phyloP scores from a whole-genome alignment of 169 alveolate species.

The Plasmodium gaboni region DNA sequence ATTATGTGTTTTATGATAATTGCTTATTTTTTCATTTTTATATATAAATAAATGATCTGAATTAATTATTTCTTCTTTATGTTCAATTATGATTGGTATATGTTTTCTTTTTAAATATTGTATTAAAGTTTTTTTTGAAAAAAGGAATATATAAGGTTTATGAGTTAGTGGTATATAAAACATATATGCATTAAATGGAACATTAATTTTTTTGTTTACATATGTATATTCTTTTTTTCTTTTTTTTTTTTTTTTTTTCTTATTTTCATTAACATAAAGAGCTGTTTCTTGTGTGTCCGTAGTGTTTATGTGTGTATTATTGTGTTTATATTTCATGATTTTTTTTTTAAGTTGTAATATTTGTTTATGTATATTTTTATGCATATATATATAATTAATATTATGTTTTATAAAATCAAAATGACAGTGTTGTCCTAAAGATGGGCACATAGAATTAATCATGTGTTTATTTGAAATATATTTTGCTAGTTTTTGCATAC shows the following conservation, averaged over 20 bases:
- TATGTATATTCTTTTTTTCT: no score
- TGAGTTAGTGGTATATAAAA: constrained; percentile 3
- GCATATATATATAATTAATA: constrained; percentile 36
- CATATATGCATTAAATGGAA: constrained; percentile 24
- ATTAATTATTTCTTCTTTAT: not conserved
- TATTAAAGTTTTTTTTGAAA: constrained; percentile 33
- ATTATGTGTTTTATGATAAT: not conserved
- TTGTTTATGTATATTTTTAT: constrained; percentile 1
- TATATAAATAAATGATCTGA: not conserved
- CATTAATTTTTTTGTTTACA: not conserved
- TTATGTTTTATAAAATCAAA: constrained; percentile 31
- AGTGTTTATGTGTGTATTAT: no score
- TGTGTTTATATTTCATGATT: not conserved
- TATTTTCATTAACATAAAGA: no score
- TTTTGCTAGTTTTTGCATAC: constrained; percentile 93
- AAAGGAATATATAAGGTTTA: constrained; percentile 42
- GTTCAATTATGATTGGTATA: constrained; percentile 19
- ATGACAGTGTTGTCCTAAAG: constrained; percentile 47
- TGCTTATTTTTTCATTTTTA: not conserved
- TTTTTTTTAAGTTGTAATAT: constrained; percentile 9
- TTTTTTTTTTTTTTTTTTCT: no score
- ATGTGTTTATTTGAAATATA: constrained; percentile 68
- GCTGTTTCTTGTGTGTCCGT: no score
- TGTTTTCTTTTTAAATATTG: constrained; percentile 2
- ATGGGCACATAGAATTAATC: constrained; percentile 59